These are phyloP conservation scores for Physcomitrellopsis africana DNA, from an alignment of 225 moss, liverwort and hornwort genomes.

Conservation along the genomic window DNA sequence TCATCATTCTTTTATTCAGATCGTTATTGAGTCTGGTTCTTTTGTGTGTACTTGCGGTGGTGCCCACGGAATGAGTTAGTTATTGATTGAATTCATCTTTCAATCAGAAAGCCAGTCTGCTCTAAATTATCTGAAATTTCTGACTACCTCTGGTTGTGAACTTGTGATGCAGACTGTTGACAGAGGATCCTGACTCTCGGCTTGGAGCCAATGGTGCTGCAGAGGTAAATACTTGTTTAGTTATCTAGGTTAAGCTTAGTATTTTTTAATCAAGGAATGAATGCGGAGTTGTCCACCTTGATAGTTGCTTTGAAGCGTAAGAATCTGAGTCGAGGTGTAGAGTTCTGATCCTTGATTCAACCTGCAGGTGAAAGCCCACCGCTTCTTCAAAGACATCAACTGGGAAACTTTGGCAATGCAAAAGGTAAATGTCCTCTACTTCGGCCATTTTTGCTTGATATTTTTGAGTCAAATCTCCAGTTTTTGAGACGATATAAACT, in stretches of 20 bases:
- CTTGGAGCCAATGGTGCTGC: conserved; percentile 97
- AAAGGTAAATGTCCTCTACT: conserved; percentile 53
- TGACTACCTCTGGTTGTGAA: conserved; percentile 27
- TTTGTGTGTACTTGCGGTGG: conserved; percentile 6
- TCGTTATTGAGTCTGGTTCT: too few species aligned
- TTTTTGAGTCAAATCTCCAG: background rate
- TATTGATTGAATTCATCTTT: background rate
- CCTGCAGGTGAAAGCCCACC: conserved; percentile 89
- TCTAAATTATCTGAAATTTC: conserved; percentile 4
- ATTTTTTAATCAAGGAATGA: too few species aligned
- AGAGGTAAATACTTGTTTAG: conserved; percentile 58
- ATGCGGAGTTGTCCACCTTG: background rate
- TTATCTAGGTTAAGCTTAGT: background rate
- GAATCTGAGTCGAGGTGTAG: conserved; percentile 4
- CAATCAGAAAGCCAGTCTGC: background rate
- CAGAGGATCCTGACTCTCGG: conserved; percentile 86
- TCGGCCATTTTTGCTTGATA: conserved; percentile 18
- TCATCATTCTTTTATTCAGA: too few species aligned
- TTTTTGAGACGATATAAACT: background rate
- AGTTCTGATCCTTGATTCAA: conserved; percentile 27
- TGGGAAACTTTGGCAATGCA: conserved; percentile 96
- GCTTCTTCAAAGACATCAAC: conserved; percentile 91
- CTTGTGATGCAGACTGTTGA: conserved; percentile 70
- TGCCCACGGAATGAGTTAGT: background rate
- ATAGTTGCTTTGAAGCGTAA: conserved; percentile 10